A percentile compares a stretch with the other conserved stretches of the same genome.
phyloP scores from a whole-genome alignment of 1,139 yeast genomes.

The Pichia kudriavzevii region DNA sequence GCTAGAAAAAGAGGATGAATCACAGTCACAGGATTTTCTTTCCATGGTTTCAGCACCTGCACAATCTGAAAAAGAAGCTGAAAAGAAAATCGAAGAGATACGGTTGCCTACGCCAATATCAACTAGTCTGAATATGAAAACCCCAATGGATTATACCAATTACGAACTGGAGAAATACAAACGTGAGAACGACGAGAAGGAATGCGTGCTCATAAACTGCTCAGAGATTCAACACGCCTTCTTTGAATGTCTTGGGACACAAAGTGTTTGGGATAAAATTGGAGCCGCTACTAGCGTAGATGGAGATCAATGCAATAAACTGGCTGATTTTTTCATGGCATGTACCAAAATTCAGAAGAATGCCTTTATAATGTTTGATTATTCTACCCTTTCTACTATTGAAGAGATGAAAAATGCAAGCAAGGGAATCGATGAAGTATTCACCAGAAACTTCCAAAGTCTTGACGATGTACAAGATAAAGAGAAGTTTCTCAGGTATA shows the following conservation, averaged over 20 bases:
- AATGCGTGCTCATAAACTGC: slow-evolving; percentile 27
- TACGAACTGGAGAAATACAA: slow-evolving; percentile 21
- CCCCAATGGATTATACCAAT: slow-evolving; percentile 11
- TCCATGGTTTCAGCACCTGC: slow-evolving; percentile 5
- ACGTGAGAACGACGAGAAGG: slow-evolving; percentile 22
- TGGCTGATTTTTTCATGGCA: slow-evolving; percentile 24
- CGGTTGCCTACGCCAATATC: slow-evolving; percentile 7
- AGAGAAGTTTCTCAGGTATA: slow-evolving; percentile 18
- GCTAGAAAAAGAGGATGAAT: slow-evolving; percentile 1
- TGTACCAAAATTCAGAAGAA: slow-evolving; percentile 26
- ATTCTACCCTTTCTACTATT: slow-evolving; percentile 21
- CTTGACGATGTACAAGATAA: slow-evolving; percentile 24
- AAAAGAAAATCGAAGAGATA: not conserved
- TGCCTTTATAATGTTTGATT: slow-evolving; percentile 27
- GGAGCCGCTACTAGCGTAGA: slow-evolving; percentile 15
- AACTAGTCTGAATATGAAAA: slow-evolving; percentile 6
- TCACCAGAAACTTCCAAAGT: slow-evolving; percentile 20
- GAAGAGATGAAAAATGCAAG: slow-evolving; percentile 24
- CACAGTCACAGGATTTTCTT: slow-evolving; percentile 3
- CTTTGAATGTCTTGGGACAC: slow-evolving; percentile 21
- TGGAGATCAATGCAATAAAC: slow-evolving; percentile 20
- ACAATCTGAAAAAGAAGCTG: not conserved
- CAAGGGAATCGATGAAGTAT: slow-evolving; percentile 22
- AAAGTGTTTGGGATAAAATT: slow-evolving; percentile 15
- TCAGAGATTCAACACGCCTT: slow-evolving; percentile 26